Conservation (phyloP, 257 asterid genomes). For the Solanum verrucosum region DNA sequence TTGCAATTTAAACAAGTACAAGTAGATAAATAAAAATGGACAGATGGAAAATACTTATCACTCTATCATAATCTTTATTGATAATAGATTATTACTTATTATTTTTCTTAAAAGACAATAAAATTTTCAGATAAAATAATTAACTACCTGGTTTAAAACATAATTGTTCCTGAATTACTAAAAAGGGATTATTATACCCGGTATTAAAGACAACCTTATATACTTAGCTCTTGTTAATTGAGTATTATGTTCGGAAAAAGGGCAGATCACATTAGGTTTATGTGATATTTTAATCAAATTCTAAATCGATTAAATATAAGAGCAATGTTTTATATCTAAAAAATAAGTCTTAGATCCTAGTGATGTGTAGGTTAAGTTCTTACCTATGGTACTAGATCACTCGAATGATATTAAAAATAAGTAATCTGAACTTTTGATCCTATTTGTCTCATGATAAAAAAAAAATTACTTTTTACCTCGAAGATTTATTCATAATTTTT, state of each 20-base stretch:
- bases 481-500: neutral
- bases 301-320: neutral
- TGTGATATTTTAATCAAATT: no score
- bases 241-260: neutral
- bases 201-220: neutral
- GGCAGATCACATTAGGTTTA: neutral
- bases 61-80: no score
- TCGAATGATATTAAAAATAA: neutral
- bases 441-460: neutral
- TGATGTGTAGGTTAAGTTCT: neutral
- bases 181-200: neutral
- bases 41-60: accelerated
- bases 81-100: no score
- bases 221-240: neutral
- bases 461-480: neutral
- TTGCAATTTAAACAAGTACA: no score
- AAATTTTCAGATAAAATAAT: neutral
- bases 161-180: neutral
- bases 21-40: no score
- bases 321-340: neutral
- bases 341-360: neutral
- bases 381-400: neutral
- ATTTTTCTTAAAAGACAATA: neutral
- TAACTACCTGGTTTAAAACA: neutral
- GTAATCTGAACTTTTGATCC: neutral